phyloP scores from a whole-genome alignment of 352 stramenopile genomes.

The Pythium aphanidermatum region DNA sequence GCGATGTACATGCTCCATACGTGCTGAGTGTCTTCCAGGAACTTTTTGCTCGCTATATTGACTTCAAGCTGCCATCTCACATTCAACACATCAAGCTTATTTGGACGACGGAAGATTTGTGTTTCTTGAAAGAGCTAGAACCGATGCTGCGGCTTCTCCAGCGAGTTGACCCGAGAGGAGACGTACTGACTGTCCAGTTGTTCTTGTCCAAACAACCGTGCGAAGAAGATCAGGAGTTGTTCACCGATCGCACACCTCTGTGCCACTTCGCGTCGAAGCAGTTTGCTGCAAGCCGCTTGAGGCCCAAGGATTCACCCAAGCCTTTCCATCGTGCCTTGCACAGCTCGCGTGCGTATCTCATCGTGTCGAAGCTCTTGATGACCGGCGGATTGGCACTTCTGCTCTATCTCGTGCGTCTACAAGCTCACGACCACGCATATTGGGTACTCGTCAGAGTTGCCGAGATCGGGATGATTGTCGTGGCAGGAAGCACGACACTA shows the following conservation, averaged over 20 bases:
- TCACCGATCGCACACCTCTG: neutral
- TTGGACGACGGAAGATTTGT: constrained; percentile 1
- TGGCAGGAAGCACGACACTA: neutral
- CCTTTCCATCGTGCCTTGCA: constrained; percentile 1
- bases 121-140: constrained; percentile 7
- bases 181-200: neutral
- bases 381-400: neutral
- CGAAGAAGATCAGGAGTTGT: constrained; percentile 2
- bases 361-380: neutral
- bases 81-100: neutral
- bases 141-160: constrained; percentile 1
- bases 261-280: neutral
- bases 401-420: neutral
- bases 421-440: neutral
- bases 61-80: neutral
- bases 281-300: constrained; percentile 2
- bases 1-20: constrained; percentile 1
- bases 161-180: neutral
- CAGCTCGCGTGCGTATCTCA: neutral
- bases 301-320: neutral
- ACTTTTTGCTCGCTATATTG: neutral
- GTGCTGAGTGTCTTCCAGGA: constrained; percentile 5
- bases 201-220: neutral
- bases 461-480: constrained; percentile 1
- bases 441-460: neutral